phyloP scores from a whole-genome alignment of 148 eudicot genomes.

The Amaranthus cruentus region DNA sequence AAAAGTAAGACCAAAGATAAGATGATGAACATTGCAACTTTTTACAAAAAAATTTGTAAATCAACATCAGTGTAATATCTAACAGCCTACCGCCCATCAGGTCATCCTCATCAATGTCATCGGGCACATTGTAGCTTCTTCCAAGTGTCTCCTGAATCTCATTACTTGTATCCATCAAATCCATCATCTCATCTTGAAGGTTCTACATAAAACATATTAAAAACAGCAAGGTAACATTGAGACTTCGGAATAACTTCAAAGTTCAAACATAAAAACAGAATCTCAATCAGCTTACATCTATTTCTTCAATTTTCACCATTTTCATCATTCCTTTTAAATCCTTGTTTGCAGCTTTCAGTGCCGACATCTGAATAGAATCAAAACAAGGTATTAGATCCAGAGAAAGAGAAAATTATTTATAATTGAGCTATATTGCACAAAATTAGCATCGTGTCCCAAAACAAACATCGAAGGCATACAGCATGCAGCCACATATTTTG shows the following conservation, averaged over 20 bases:
- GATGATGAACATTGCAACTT: too few relatives aligned
- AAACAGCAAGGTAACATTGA: slow-evolving; percentile 2
- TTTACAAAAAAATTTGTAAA: neutral
- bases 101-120: slow-evolving; percentile 94
- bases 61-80: neutral
- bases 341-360: slow-evolving; percentile 87
- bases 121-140: slow-evolving; percentile 88
- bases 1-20: neutral
- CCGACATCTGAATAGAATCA: slow-evolving; percentile 64
- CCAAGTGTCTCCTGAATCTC: slow-evolving; percentile 97
- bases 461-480: neutral
- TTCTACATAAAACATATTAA: slow-evolving; percentile 38
- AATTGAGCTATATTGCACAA: neutral
- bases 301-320: slow-evolving; percentile 87
- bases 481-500: slow-evolving; percentile 11
- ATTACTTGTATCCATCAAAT: slow-evolving; percentile 87
- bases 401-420: slow-evolving; percentile 1
- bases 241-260: neutral
- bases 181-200: slow-evolving; percentile 98
- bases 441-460: neutral
- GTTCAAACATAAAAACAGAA: neutral
- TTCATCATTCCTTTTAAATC: slow-evolving; percentile 99
- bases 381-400: slow-evolving; percentile 3
- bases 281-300: slow-evolving; percentile 53
- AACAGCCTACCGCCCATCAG: slow-evolving; percentile 77